Base-by-base conservation (phyloP, 495 filamentous ascomycete species). In the Aspergillus biplanus region DNA sequence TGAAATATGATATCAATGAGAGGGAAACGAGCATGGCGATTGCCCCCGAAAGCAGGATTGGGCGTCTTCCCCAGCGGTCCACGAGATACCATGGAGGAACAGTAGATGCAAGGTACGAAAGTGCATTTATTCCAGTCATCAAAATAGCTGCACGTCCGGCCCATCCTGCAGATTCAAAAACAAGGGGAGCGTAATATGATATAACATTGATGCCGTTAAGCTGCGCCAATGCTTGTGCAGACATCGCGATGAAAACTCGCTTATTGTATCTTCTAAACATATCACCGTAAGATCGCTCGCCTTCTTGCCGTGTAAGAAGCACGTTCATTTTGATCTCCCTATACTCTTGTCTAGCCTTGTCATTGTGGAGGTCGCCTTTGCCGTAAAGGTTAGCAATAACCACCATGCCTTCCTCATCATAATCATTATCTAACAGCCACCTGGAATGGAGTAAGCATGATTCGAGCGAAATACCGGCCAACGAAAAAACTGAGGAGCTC, bases 121-220 rank as follows among this genome's bases (percentile, higher is more conserved):
- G 86, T 32, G 86, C 93, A 75, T 99, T 99, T 75, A 99, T 91
- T 52, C 96, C 96, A 11, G 96, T 96, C 96, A 98, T 98, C 58
- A 97, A 82, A 65, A 98, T 92, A 18, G 95, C 96, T 55, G 90
- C 82, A 34, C 93, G 92, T 47, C 95, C 95, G 44, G 81, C 69
- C 96, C 95, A 99, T 16, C 95, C 93, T 35, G 96, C 95, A 32
- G 92, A 91, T 75, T 97, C 94, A 70, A 99, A 99, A 32, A 99
- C 95, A 31, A 94, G 84, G 4, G 96, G 96, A 0, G 96, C 94
- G 67, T 99, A 99, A 79, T 99, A 99, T 16, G 95, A 98, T 58
- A 99, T 99, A 66, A 99, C 96, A 78, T 99, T 99, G 76, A 99
- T 99, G 50, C 95, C 95, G 77, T 98, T 99, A 27, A 98, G 84